These are phyloP conservation scores for Neofusicoccum kwambonambiense DNA, from an alignment of 2,329 filamentous ascomycete species.

Conservation along the genomic window DNA sequence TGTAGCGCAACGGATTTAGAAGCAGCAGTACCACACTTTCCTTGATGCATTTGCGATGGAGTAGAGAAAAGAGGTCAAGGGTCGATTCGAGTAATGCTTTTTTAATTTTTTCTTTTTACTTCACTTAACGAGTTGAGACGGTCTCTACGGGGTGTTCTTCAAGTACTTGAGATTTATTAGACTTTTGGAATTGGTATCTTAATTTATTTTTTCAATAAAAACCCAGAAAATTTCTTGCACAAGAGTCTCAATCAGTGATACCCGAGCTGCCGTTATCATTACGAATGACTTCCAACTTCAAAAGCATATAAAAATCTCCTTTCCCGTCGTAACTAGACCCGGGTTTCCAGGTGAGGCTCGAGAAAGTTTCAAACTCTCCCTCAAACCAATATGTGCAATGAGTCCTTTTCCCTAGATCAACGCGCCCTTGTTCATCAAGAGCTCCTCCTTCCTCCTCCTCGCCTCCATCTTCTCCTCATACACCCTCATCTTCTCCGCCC, in stretches of 20 bases:
- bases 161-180: neutral
- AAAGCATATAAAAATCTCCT: no score
- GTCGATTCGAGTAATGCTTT: neutral
- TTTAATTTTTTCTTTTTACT: neutral
- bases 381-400: no score
- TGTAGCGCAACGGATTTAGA: no score
- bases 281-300: no score
- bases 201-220: neutral
- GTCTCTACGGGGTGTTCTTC: conserved; percentile 4
- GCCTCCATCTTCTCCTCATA: conserved; percentile 43
- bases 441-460: conserved; percentile 42
- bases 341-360: no score
- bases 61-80: neutral
- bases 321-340: no score
- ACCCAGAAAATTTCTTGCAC: neutral
- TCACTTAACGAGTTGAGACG: neutral
- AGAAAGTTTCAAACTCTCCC: no score
- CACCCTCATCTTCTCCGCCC: conserved; percentile 30
- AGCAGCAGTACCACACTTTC: neutral
- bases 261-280: no score
- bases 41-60: neutral
- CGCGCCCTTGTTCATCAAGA: conserved; percentile 43
- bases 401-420: conserved; percentile 25
- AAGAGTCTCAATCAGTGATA: neutral
- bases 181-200: neutral